Percentiles rank a stretch among this genome's conserved stretches.
Conservation (phyloP, 2,329 filamentous ascomycete genomes). For the Fusarium clavum region DNA sequence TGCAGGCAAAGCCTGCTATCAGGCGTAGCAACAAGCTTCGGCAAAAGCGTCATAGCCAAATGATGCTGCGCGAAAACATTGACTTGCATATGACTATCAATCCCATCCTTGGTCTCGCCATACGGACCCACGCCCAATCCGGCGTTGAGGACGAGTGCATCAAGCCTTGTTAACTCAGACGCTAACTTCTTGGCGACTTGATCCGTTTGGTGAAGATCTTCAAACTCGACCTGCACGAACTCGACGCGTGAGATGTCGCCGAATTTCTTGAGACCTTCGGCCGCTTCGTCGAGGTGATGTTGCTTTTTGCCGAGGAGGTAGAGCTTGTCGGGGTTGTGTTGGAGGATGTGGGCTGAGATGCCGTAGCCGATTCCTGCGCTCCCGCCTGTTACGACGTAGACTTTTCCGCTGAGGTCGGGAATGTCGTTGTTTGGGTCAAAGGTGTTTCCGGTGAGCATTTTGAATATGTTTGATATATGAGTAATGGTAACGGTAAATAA, state of each 20-base stretch:
- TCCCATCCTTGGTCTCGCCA: constrained; percentile 9
- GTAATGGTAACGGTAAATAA: no score
- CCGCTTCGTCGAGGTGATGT: constrained; percentile 10
- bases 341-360: constrained; percentile 17
- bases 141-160: constrained; percentile 3
- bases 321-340: constrained; percentile 7
- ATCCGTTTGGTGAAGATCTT: constrained; percentile 8
- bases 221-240: constrained; percentile 4
- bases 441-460: constrained; percentile 6
- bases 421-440: constrained; percentile 17
- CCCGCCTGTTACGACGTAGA: constrained; percentile 12
- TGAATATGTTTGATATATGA: not conserved
- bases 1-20: constrained; percentile 6
- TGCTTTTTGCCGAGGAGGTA: constrained; percentile 13
- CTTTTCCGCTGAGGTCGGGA: constrained; percentile 5
- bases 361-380: constrained; percentile 18
- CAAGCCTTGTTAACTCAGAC: not conserved
- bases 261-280: constrained; percentile 2
- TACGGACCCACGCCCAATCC: constrained; percentile 8
- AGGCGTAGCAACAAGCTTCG: constrained; percentile 4
- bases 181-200: constrained; percentile 3
- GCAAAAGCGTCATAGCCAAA: constrained; percentile 16
- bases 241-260: constrained; percentile 3
- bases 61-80: constrained; percentile 19
- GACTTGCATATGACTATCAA: constrained; percentile 21